Evolutionary conservation across 1,284 basidiomycete genomes (phyloP).

Genomic region (Malassezia brasiliensis): DNA sequence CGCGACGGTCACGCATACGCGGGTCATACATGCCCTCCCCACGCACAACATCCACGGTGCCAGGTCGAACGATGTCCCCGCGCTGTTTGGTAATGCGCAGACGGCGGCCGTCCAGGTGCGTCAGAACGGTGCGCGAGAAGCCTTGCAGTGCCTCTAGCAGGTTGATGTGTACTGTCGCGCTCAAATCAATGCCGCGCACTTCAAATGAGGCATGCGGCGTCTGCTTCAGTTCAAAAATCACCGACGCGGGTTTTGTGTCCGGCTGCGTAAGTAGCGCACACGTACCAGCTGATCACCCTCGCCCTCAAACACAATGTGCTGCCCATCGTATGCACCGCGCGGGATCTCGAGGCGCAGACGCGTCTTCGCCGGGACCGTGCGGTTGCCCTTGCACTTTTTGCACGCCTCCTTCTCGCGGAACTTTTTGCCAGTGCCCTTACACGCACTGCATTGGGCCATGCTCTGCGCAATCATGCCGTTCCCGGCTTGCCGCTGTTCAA

Average conservation of each 20-base stretch:
- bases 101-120: conserved; percentile 41
- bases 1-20: conserved; percentile 26
- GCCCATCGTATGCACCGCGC: conserved; percentile 73
- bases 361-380: conserved; percentile 76
- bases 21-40: conserved; percentile 40
- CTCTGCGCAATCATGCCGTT: conserved; percentile 51
- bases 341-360: conserved; percentile 56
- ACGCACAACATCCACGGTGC: conserved; percentile 30
- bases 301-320: conserved; percentile 74
- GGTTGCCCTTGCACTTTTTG: conserved; percentile 87
- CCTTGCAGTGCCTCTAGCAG: conserved; percentile 35
- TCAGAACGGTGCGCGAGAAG: conserved; percentile 39
- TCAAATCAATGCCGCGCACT: conserved; percentile 65
- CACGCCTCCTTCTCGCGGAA: conserved; percentile 86
- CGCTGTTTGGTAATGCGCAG: conserved; percentile 23
- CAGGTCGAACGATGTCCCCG: conserved; percentile 30
- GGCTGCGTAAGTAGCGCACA: conserved; percentile 18
- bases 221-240: conserved; percentile 70
- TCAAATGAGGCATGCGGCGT: conserved; percentile 67
- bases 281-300: conserved; percentile 80
- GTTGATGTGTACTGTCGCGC: conserved; percentile 56
- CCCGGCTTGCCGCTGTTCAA: conserved; percentile 50
- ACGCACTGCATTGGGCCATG: conserved; percentile 61
- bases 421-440: conserved; percentile 68
- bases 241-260: conserved; percentile 47